Evolutionary conservation across 108 stramenopile genomes (phyloP).

Genomic region (Nitzschia sp.): DNA sequence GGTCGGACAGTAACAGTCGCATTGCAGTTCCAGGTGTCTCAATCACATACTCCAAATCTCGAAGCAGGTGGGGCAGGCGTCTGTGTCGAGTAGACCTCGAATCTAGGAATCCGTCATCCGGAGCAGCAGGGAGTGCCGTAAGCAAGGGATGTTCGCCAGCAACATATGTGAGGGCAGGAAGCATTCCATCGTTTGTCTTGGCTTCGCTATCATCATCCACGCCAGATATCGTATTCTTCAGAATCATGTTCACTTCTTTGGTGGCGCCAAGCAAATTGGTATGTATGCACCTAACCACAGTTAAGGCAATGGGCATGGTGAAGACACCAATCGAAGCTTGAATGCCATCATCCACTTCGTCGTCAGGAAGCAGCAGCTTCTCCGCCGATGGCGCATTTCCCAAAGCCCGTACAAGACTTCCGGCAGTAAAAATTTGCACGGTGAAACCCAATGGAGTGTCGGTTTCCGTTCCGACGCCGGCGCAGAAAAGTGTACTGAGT

Average conservation of each 20-base stretch:
- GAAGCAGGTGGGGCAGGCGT: conserved; percentile 77
- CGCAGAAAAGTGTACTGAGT: conserved; percentile 80
- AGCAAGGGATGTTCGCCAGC: conserved; percentile 75
- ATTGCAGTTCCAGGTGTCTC: conserved; percentile 86
- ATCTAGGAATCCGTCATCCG: conserved; percentile 87
- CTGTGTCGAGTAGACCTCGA: conserved; percentile 81
- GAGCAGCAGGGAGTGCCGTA: conserved; percentile 73
- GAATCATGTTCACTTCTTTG: conserved; percentile 68
- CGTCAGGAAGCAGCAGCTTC: conserved; percentile 69
- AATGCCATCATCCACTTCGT: conserved; percentile 21
- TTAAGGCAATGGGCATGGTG: conserved; percentile 74
- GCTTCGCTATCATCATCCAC: conserved; percentile 44
- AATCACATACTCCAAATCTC: conserved; percentile 89
- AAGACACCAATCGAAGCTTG: conserved; percentile 60
- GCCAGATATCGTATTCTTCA: conserved; percentile 48
- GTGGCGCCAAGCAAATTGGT: conserved; percentile 82
- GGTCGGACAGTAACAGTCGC: conserved; percentile 55
- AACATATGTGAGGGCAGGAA: conserved; percentile 68
- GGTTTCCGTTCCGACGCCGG: conserved; percentile 85
- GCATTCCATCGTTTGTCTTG: conserved; percentile 33
- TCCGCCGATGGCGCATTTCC: conserved; percentile 68
- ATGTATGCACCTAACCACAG: conserved; percentile 80
- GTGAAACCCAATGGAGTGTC: conserved; percentile 85
- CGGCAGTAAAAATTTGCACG: conserved; percentile 89
- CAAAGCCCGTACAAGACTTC: conserved; percentile 81